These are phyloP conservation scores for Phytopythium mirpurense DNA, from an alignment of 352 stramenopile species.

Conservation along the genomic window DNA sequence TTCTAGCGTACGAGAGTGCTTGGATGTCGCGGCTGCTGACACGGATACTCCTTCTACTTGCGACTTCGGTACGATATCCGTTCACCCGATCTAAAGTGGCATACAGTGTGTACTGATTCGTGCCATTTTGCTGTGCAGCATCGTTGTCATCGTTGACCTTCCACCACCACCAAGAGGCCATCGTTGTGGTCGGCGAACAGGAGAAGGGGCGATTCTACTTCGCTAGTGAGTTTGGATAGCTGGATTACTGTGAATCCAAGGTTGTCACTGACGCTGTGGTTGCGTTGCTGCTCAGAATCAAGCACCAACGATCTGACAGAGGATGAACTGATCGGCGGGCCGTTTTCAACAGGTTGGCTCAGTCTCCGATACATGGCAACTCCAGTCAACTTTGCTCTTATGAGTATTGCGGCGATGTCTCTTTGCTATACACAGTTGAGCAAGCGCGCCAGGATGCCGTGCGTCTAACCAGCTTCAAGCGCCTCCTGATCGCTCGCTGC, in stretches of 20 bases:
- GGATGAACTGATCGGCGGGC: slow-evolving; percentile 59
- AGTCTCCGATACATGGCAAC: not conserved
- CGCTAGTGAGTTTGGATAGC: slow-evolving; percentile 23
- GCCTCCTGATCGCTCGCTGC: slow-evolving; percentile 69
- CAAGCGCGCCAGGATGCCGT: slow-evolving; percentile 37
- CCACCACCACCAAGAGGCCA: slow-evolving; percentile 22
- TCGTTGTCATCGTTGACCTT: slow-evolving; percentile 30
- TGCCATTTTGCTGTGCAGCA: slow-evolving; percentile 6
- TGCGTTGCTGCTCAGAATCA: slow-evolving; percentile 39
- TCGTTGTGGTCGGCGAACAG: slow-evolving; percentile 47
- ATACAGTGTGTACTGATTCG: not conserved
- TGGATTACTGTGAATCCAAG: too few relatives aligned
- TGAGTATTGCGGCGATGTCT: not conserved
- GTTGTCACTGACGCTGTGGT: not conserved
- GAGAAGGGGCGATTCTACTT: slow-evolving; percentile 52
- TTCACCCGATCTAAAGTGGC: not conserved
- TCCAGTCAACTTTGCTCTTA: not conserved
- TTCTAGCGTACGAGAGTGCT: slow-evolving; percentile 27
- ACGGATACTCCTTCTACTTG: slow-evolving; percentile 20
- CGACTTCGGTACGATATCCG: slow-evolving; percentile 18
- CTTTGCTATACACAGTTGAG: slow-evolving; percentile 16
- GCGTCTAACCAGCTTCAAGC: slow-evolving; percentile 63
- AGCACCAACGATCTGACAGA: slow-evolving; percentile 42
- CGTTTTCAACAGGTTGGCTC: slow-evolving; percentile 35
- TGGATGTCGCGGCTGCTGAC: slow-evolving; percentile 23